Conservation (phyloP, 306 rosid species). For the Delonix regia region DNA sequence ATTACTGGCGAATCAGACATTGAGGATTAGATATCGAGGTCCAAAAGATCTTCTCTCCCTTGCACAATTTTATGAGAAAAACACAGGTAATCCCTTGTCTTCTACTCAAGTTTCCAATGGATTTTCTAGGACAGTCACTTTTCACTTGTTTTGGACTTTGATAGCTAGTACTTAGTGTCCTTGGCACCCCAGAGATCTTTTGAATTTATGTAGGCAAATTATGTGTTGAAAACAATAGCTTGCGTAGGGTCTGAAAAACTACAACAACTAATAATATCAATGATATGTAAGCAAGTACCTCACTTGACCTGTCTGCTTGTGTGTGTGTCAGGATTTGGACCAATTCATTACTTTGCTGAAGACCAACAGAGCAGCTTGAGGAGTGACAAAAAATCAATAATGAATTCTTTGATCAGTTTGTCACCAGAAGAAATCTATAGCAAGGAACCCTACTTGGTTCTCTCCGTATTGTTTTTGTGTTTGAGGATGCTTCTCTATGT, state of each 20-base stretch:
- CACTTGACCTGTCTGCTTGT: background rate
- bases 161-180: slow-evolving; percentile 13
- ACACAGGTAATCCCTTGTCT: slow-evolving; percentile 51
- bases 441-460: slow-evolving; percentile 60
- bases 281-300: background rate
- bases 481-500: slow-evolving; percentile 49
- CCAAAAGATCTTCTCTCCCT: slow-evolving; percentile 51
- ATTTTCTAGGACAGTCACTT: background rate
- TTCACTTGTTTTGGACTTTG: slow-evolving; percentile 16
- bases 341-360: slow-evolving; percentile 37
- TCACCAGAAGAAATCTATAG: slow-evolving; percentile 44
- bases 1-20: slow-evolving; percentile 67
- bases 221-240: background rate
- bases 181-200: background rate
- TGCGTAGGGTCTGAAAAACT: background rate
- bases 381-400: slow-evolving; percentile 37
- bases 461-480: slow-evolving; percentile 62
- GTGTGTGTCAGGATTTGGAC: slow-evolving; percentile 57
- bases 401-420: slow-evolving; percentile 37
- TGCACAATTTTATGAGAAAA: slow-evolving; percentile 62
- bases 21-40: slow-evolving; percentile 63
- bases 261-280: background rate
- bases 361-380: slow-evolving; percentile 32
- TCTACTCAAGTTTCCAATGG: slow-evolving; percentile 5
- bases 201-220: background rate